Evolutionary conservation across 2,329 filamentous ascomycete species (phyloP).

Genomic region (Ophiostoma himal-ulmi): DNA sequence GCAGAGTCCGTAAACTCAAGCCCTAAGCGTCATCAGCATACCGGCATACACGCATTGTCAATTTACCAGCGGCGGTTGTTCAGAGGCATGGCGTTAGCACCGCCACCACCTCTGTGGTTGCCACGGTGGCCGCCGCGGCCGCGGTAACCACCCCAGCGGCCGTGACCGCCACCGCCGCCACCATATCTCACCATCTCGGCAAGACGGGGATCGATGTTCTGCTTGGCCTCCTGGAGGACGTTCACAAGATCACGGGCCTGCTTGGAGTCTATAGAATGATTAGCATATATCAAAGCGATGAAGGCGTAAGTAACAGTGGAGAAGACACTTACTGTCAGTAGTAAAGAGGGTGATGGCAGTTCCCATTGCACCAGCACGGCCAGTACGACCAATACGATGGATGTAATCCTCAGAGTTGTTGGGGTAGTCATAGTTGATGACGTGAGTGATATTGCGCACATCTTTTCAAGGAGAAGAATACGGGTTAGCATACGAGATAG

Average conservation of each 20-base stretch:
- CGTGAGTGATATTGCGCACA: constrained; percentile 99
- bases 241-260: constrained; percentile 94
- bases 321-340: constrained; percentile 79
- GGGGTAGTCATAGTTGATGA: constrained; percentile 99
- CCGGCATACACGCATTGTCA: not conserved
- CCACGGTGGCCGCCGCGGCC: constrained; percentile 48
- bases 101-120: constrained; percentile 37
- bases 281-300: not conserved
- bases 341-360: constrained; percentile 98
- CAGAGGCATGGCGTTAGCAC: constrained; percentile 48
- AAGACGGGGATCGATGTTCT: constrained; percentile 93
- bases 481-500: constrained; percentile 68
- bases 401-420: constrained; percentile 99
- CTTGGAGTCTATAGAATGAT: constrained; percentile 60
- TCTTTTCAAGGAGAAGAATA: constrained; percentile 61
- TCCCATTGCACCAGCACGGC: constrained; percentile 87
- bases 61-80: constrained; percentile 48
- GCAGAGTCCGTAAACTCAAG: not conserved
- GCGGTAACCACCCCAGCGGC: constrained; percentile 62
- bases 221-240: constrained; percentile 92
- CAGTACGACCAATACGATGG: constrained; percentile 92
- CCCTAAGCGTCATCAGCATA: not conserved
- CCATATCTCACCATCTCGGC: constrained; percentile 93
- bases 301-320: not conserved
- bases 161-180: constrained; percentile 68